Evolutionary conservation across 164 flowering plant species (phyloP), one percentile per base, ranked within the genome.

Genomic region (Aristolochia fimbriata): DNA sequence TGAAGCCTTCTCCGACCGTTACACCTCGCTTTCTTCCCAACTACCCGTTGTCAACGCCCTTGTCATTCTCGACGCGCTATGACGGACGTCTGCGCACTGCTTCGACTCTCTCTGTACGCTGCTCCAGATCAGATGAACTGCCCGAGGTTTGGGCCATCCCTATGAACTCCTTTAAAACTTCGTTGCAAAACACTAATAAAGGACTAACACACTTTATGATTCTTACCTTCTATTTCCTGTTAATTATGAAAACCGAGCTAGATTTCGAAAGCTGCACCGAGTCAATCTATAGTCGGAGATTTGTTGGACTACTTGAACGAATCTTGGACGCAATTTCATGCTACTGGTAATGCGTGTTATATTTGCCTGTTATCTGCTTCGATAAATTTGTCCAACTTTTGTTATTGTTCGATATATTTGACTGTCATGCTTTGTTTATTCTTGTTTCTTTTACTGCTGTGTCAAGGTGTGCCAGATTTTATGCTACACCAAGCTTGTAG

Each of bases 251-350:
- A 21, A 27, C 52, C 16, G 17, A 30, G 23, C 15, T 31, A 75
- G 73, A 46, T 22, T 57, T 59, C 68, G 10, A 43, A 45, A 48
- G 51, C 16, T 55, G 75, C 60, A 37, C 62, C 72, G 53, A 63
- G 71, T 51, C 63, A 68, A 41, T 85, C 91, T 0, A 83, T 91
- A 14, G 87, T 87, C 31, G 87, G 91, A 55, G 91, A 81, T 65
- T 73, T 91, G 12, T 75, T 91, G 68, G 93, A 91, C 55, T 91
- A 80, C 64, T 83, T 91, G 60, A 91, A 91, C 52, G 97, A 91
- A 62, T 87, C 96, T 3, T 91, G 97, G 96, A 91, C 96, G 55
- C 97, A 86, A 21, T 91, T 91, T 79, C 96, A 91, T 63, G 96
- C 96, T 47, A 87, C 97, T 1, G 97, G 97, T 91, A 43, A 16